Conservation (phyloP, 345 rosid genomes). For the Capsella bursapastoris region DNA sequence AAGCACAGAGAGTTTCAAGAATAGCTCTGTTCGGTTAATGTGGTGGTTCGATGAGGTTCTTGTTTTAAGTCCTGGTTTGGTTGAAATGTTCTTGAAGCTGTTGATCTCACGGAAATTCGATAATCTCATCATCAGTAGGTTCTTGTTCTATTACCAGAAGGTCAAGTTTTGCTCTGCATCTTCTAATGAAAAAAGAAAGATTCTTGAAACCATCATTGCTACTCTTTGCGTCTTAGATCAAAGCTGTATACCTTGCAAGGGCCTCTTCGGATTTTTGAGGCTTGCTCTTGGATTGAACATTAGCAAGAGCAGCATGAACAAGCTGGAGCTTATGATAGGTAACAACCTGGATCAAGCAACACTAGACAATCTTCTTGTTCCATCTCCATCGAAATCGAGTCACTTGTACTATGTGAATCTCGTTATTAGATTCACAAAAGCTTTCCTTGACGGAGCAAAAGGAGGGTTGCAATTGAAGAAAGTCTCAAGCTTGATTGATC, state of each 20-base stretch:
- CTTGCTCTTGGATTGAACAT: slow-evolving; percentile 53
- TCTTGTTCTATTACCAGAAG: slow-evolving; percentile 87
- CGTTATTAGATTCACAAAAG: slow-evolving; percentile 66
- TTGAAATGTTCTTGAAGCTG: slow-evolving; percentile 53
- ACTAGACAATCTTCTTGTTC: slow-evolving; percentile 79
- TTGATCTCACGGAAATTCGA: slow-evolving; percentile 67
- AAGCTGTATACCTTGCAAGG: slow-evolving; percentile 66
- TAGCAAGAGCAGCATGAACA: slow-evolving; percentile 55
- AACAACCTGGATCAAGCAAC: slow-evolving; percentile 77
- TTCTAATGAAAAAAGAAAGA: slow-evolving; percentile 56
- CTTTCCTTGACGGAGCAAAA: slow-evolving; percentile 51
- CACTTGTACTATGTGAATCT: slow-evolving; percentile 77
- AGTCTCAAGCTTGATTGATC: slow-evolving; percentile 75
- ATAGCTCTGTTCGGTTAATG: slow-evolving; percentile 48
- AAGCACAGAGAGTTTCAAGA: slow-evolving; percentile 89
- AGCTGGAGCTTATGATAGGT: slow-evolving; percentile 87
- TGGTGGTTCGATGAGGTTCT: slow-evolving; percentile 96
- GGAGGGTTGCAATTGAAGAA: slow-evolving; percentile 54
- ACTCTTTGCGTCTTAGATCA: slow-evolving; percentile 62
- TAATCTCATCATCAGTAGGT: slow-evolving; percentile 57
- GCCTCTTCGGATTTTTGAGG: slow-evolving; percentile 72
- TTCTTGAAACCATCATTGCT: slow-evolving; percentile 58
- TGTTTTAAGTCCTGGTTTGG: slow-evolving; percentile 48
- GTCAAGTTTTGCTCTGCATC: slow-evolving; percentile 52
- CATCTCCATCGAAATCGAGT: slow-evolving; percentile 63